Percentiles rank a stretch among this genome's conserved stretches.
These are phyloP conservation scores for Chlamydomonas eustigma DNA, from an alignment of 139 green algal genomes.

Conservation along the genomic window DNA sequence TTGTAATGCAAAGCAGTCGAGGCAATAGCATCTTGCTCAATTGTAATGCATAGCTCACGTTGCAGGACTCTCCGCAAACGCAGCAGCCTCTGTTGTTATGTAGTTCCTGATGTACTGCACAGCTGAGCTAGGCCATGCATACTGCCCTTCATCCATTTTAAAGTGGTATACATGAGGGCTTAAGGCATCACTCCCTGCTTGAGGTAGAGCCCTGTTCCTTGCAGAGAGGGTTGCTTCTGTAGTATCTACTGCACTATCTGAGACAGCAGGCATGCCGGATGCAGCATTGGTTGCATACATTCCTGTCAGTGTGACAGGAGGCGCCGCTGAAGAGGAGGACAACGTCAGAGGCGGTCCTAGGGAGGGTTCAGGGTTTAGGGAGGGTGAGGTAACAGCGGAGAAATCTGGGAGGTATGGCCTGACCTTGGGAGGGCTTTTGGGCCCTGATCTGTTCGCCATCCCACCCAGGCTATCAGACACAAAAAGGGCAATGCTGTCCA, in stretches of 20 bases:
- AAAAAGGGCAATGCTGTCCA: conserved; percentile 1
- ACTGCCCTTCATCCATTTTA: background rate
- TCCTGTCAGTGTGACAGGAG: background rate
- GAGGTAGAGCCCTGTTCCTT: no score
- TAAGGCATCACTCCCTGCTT: no score
- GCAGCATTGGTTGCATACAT: background rate
- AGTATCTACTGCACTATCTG: background rate
- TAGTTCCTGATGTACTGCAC: conserved; percentile 6
- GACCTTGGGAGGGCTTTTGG: background rate
- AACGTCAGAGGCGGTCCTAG: background rate
- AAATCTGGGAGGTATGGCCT: background rate
- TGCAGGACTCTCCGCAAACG: background rate
- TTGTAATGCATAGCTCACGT: background rate
- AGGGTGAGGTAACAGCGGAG: no score
- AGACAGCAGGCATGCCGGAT: background rate
- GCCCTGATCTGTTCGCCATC: background rate
- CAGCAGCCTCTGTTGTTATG: background rate
- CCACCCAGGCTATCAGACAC: background rate
- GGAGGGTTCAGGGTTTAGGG: no score
- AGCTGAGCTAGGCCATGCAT: background rate
- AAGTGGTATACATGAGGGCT: background rate
- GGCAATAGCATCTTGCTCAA: no score
- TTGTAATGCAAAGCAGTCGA: background rate
- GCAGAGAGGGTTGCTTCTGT: background rate
- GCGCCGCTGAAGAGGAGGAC: background rate